Conservation (phyloP, 1,284 basidiomycete genomes). For the Heterobasidion annosum region DNA sequence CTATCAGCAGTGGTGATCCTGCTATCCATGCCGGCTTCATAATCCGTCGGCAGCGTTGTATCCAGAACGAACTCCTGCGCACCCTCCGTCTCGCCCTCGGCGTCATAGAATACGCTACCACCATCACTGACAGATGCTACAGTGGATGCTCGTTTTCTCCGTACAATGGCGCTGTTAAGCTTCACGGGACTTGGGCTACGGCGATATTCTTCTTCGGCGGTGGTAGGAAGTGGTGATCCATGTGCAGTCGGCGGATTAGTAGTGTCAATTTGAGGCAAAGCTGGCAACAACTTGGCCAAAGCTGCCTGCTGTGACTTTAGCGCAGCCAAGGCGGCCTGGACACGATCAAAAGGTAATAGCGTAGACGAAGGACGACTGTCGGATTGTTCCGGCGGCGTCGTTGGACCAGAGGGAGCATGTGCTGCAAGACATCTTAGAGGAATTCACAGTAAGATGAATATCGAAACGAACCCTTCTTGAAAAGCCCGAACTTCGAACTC, state of each 20-base stretch:
- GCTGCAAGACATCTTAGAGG: conserved; percentile 2
- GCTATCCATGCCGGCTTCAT: conserved; percentile 33
- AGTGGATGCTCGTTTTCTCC: conserved; percentile 38
- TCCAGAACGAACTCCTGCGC: conserved; percentile 67
- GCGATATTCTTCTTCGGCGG: conserved; percentile 39
- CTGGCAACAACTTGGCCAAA: conserved; percentile 36
- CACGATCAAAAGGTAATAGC: conserved; percentile 24
- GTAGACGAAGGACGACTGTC: conserved; percentile 2
- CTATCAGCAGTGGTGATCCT: conserved; percentile 25
- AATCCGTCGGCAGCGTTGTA: conserved; percentile 26
- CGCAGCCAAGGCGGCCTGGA: conserved; percentile 35
- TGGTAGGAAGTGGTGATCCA: conserved; percentile 34
- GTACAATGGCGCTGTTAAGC: conserved; percentile 23
- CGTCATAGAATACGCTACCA: conserved; percentile 56
- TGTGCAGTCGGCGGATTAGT: conserved; percentile 20
- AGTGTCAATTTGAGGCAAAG: conserved; percentile 27
- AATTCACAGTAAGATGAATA: background rate
- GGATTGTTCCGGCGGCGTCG: conserved; percentile 3
- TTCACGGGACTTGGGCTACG: conserved; percentile 17
- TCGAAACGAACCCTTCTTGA: conserved; percentile 40
- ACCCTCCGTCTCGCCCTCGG: conserved; percentile 31
- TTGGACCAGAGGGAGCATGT: conserved; percentile 3
- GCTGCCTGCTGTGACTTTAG: conserved; percentile 52
- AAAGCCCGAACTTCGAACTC: conserved; percentile 34
- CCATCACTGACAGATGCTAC: conserved; percentile 50